A percentile compares a stretch with the other conserved stretches of the same genome.
phyloP scores from a whole-genome alignment of 768 basidiomycete species.

The Amanita inopinata region DNA sequence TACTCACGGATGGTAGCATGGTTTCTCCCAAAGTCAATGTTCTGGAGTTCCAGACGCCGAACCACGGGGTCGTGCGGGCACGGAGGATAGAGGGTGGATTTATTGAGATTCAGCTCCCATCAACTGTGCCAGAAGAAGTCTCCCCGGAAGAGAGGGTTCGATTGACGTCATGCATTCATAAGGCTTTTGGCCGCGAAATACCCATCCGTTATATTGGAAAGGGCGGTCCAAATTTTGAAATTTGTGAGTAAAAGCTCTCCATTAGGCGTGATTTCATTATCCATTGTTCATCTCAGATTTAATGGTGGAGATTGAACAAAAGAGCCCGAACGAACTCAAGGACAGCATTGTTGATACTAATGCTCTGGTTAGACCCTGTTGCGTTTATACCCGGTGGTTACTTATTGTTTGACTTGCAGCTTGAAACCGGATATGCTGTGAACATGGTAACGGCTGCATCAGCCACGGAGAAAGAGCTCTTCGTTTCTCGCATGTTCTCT shows the following conservation, averaged over 20 bases:
- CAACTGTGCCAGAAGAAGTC: conserved; percentile 17
- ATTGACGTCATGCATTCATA: conserved; percentile 21
- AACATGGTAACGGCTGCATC: conserved; percentile 31
- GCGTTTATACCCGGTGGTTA: not conserved
- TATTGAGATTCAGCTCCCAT: conserved; percentile 30
- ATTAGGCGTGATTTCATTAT: not conserved
- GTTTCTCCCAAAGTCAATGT: conserved; percentile 19
- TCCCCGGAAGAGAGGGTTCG: conserved; percentile 20
- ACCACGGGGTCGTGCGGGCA: conserved; percentile 19
- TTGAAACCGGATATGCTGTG: conserved; percentile 23
- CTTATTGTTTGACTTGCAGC: conserved; percentile 14
- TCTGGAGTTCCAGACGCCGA: conserved; percentile 23
- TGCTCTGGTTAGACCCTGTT: conserved; percentile 23
- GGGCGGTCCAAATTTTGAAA: conserved; percentile 22
- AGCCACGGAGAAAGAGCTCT: conserved; percentile 23
- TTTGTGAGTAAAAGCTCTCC: conserved; percentile 17
- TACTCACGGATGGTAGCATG: conserved; percentile 18
- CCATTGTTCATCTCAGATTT: conserved; percentile 17
- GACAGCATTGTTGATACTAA: conserved; percentile 20
- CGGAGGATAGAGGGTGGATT: conserved; percentile 22
- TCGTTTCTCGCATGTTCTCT: conserved; percentile 43
- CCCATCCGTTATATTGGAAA: conserved; percentile 25
- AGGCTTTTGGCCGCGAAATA: conserved; percentile 30
- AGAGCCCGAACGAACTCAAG: conserved; percentile 26
- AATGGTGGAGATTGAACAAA: conserved; percentile 31